phyloP scores from a whole-genome alignment of 495 filamentous ascomycete species.

The Talaromyces nanjingensis region DNA sequence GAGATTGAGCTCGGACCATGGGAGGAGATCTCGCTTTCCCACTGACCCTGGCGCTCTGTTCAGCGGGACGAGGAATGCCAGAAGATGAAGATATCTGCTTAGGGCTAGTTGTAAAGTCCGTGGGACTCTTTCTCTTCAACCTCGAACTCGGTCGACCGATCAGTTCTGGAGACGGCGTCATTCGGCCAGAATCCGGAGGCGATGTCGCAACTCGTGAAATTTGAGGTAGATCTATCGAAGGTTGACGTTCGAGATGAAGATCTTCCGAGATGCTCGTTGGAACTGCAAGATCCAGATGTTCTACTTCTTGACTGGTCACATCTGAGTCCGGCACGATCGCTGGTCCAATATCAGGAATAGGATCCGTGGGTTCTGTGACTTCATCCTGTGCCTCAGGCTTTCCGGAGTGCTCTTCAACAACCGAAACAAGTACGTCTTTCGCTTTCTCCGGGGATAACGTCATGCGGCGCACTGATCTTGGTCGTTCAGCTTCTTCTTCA shows the following conservation, averaged over 20 bases:
- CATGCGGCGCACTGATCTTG: slow-evolving; percentile 36
- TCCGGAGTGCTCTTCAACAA: slow-evolving; percentile 58
- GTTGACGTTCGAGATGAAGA: slow-evolving; percentile 7
- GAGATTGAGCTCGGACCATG: slow-evolving; percentile 62
- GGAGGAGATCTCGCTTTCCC: slow-evolving; percentile 52
- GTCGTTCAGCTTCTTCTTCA: slow-evolving; percentile 25
- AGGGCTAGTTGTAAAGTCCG: background rate
- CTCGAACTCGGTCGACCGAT: background rate
- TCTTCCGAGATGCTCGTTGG: slow-evolving; percentile 32
- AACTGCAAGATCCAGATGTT: slow-evolving; percentile 67
- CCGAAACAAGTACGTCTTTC: slow-evolving; percentile 61
- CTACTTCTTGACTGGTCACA: slow-evolving; percentile 42
- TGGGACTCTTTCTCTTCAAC: background rate
- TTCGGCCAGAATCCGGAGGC: slow-evolving; percentile 8
- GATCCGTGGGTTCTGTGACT: slow-evolving; percentile 9
- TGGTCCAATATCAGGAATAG: background rate
- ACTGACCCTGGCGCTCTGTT: slow-evolving; percentile 31
- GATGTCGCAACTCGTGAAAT: slow-evolving; percentile 11
- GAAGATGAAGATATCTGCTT: slow-evolving; percentile 28
- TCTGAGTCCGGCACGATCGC: background rate
- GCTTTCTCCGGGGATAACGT: slow-evolving; percentile 59
- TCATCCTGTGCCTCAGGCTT: slow-evolving; percentile 20
- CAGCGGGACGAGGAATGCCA: slow-evolving; percentile 45
- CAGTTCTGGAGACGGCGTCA: slow-evolving; percentile 11
- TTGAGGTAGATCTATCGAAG: slow-evolving; percentile 10